Base-by-base conservation (phyloP, 192 early-diverging fungal genomes). In the Backusella westeae region DNA sequence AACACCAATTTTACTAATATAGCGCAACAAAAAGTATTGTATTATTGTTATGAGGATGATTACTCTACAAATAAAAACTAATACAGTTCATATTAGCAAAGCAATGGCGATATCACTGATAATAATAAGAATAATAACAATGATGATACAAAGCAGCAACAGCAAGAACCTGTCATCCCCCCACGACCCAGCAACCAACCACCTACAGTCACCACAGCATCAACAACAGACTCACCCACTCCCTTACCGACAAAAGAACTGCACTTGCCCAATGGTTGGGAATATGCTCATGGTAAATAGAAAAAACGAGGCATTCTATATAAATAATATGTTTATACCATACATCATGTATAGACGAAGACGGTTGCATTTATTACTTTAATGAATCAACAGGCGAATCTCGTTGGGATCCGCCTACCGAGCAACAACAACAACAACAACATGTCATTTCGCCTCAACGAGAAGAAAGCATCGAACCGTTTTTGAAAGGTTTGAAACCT, bases 291-390 rank as follows among this genome's bases (percentile, higher is more conserved):
- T 67, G 86, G 86, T 87, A 82, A 75, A 36, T 12, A 10, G 17
- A 34, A n/a, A 35, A 44, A 39, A 7, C 2, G 36, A 17, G 42
- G 2, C 10, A 26, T 12, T 3, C 21, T 23, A 74, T 19, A 52
- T 17, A 63, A 67, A 9, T 53, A 7, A 10, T 7, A 21, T 36
- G 6, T n/a, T 63, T 29, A 29, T 56, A 59, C 12, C 38, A 52
- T 72, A 35, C 9, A 34, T 70, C 26, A 8, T 74, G 23, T 72
- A 71, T 78, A 88, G 87, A 89, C 59, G 80, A 87, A 1, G 77
- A 80, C 23, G 85, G 84, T 0, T 78, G 81, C 10, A 77, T 83
- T 44, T 89, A 89, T 53, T 89, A 87, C 76, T 89, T 89, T 65
- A 85, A 89, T 68, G 77, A 79, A n/a, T 44, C 68, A 1, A 87